Percentiles rank a stretch among this genome's conserved stretches.
Conservation (phyloP, 2,329 filamentous ascomycete genomes). For the Chaetothyriales sp. region DNA sequence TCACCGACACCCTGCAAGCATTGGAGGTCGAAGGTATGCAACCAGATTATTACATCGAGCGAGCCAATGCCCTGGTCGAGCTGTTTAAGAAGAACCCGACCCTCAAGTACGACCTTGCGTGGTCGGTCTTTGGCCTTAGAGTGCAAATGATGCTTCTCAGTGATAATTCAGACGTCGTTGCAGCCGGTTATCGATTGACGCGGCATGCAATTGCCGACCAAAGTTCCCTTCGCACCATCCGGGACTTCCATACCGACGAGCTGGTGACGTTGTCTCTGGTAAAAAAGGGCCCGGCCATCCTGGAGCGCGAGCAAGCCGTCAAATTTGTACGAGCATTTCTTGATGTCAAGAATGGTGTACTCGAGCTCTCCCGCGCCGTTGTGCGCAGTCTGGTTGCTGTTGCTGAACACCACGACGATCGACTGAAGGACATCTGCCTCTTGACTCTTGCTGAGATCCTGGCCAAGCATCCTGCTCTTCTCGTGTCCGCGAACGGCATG, state of each 20-base stretch:
- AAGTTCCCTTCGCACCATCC: constrained; percentile 75
- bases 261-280: constrained; percentile 83
- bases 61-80: constrained; percentile 84
- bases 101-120: constrained; percentile 90
- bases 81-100: constrained; percentile 89
- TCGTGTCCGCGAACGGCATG: constrained; percentile 73
- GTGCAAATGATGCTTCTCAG: constrained; percentile 95
- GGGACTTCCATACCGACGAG: constrained; percentile 78
- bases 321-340: constrained; percentile 93
- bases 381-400: constrained; percentile 83
- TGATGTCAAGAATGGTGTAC: constrained; percentile 83
- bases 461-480: constrained; percentile 65
- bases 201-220: constrained; percentile 90
- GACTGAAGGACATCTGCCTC: constrained; percentile 76
- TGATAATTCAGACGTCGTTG: constrained; percentile 88
- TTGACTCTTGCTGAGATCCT: constrained; percentile 88
- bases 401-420: constrained; percentile 73
- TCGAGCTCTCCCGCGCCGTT: constrained; percentile 73
- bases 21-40: constrained; percentile 77
- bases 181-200: constrained; percentile 83
- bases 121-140: constrained; percentile 84
- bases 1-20: constrained; percentile 80
- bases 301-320: constrained; percentile 89
- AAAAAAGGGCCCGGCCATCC: constrained; percentile 91
- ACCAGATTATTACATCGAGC: constrained; percentile 87